Evolutionary conservation across 441 rosid genomes (phyloP).

Genomic region (Erodium texanum): DNA sequence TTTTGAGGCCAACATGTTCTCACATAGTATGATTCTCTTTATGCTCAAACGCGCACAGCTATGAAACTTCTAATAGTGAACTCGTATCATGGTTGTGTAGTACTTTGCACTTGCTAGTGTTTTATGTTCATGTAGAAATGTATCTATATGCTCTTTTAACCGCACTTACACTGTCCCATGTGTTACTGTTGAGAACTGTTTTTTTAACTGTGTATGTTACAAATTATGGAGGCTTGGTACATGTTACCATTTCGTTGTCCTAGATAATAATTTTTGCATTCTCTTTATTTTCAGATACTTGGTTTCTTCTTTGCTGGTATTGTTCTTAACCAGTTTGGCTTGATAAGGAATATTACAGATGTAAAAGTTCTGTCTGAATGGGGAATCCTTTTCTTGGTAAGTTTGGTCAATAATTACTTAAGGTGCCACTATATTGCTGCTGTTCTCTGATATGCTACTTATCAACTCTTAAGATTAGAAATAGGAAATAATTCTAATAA

Average conservation of each 20-base stretch:
- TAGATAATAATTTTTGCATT: not conserved
- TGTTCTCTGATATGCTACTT: not conserved
- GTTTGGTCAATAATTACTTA: constrained; percentile 16
- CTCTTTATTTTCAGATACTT: constrained; percentile 58
- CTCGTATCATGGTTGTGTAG: not conserved
- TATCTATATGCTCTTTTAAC: not conserved
- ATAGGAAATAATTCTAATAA: not conserved
- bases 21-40: too few relatives aligned
- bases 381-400: constrained; percentile 98
- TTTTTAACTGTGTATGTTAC: not conserved
- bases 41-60: not conserved
- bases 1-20: too few relatives aligned
- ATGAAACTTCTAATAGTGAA: not conserved
- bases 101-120: not conserved
- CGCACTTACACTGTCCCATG: not conserved
- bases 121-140: not conserved
- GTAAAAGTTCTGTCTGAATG: constrained; percentile 93
- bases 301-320: constrained; percentile 98
- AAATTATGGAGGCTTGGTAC: constrained; percentile 9
- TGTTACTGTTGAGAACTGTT: not conserved
- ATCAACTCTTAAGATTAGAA: too few relatives aligned
- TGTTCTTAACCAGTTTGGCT: constrained; percentile 82
- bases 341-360: constrained; percentile 84
- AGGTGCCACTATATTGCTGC: constrained; percentile 2
- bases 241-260: not conserved